A percentile compares a stretch with the other conserved stretches of the same genome.
Evolutionary conservation across 345 rosid genomes (phyloP).

Genomic region (Ceriops zippeliana): DNA sequence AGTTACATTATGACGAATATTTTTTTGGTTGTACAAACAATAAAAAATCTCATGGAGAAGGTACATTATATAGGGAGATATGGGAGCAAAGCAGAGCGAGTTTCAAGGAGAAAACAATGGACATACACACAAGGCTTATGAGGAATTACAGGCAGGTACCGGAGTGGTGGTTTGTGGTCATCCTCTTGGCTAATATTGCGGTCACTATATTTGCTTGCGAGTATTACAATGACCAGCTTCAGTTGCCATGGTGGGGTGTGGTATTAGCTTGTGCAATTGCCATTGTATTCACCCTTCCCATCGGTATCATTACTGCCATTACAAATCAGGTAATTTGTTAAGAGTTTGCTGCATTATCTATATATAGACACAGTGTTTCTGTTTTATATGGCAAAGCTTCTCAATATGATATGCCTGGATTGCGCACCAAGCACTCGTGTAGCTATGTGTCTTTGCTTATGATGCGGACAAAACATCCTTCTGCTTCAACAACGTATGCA

Average conservation of each 20-base stretch:
- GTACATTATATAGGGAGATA: constrained; percentile 55
- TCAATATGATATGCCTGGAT: no score
- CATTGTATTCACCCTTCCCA: constrained; percentile 81
- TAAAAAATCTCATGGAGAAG: not conserved
- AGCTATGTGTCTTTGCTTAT: not conserved
- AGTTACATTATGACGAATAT: not conserved
- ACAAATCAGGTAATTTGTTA: constrained; percentile 68
- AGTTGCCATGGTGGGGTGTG: constrained; percentile 99
- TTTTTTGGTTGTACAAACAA: not conserved
- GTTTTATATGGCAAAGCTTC: no score
- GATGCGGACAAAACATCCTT: no score
- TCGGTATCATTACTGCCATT: constrained; percentile 91
- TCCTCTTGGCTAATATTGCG: constrained; percentile 58
- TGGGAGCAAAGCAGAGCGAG: constrained; percentile 84
- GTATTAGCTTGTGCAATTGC: constrained; percentile 80
- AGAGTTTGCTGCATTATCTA: no score
- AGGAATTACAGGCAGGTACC: constrained; percentile 78
- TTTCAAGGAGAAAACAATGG: constrained; percentile 57
- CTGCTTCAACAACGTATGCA: no score
- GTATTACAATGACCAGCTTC: constrained; percentile 84
- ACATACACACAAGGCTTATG: constrained; percentile 77
- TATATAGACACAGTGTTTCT: no score
- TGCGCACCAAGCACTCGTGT: no score
- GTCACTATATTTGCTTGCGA: constrained; percentile 73
- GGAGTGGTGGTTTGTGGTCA: constrained; percentile 86